These are phyloP conservation scores for Botrytis fabae DNA, from an alignment of 2,329 filamentous ascomycete genomes.

Conservation along the genomic window DNA sequence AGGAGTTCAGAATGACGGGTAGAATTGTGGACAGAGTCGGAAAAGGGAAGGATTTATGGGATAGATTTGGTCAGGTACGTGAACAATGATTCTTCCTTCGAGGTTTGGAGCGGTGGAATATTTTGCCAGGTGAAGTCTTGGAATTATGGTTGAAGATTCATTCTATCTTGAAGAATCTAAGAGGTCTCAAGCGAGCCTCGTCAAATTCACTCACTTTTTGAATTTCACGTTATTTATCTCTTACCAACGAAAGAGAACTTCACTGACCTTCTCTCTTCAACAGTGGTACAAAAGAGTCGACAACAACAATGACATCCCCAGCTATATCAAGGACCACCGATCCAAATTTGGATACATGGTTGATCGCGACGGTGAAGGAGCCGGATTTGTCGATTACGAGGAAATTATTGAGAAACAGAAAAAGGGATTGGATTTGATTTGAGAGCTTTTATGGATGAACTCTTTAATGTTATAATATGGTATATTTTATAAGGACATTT, in stretches of 20 bases:
- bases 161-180: not conserved
- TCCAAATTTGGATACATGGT: conserved; percentile 32
- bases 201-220: not conserved
- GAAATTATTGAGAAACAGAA: not conserved
- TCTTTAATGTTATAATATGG: not conserved
- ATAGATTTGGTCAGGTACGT: conserved; percentile 38
- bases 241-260: not conserved
- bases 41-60: conserved; percentile 47
- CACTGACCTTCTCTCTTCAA: not conserved
- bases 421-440: not conserved
- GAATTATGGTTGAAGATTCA: not conserved
- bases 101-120: not conserved
- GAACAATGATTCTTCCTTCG: not conserved
- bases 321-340: conserved; percentile 40
- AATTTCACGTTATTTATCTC: too few relatives aligned
- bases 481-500: not conserved
- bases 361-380: conserved; percentile 31
- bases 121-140: not conserved
- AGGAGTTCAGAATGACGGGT: conserved; percentile 43
- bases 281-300: conserved; percentile 42
- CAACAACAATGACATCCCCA: conserved; percentile 46
- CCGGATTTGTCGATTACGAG: conserved; percentile 31
- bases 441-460: not conserved
- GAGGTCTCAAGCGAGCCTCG: not conserved
- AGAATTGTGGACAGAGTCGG: conserved; percentile 46